Percentiles rank a stretch among this genome's conserved stretches.
Conservation (phyloP, 768 basidiomycete species). For the Tulasnella sp. region DNA sequence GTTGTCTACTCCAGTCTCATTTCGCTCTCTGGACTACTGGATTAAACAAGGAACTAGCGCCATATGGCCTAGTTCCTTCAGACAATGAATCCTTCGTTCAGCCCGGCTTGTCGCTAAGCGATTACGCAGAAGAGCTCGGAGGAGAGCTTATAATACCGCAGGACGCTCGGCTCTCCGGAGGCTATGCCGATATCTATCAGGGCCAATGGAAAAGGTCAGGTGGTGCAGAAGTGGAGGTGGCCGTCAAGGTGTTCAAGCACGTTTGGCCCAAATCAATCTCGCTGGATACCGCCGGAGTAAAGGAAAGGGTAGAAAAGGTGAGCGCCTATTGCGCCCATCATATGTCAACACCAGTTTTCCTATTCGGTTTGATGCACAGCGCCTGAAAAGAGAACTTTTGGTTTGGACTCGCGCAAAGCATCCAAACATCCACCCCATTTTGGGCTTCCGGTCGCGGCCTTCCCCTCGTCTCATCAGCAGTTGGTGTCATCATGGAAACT, state of each 20-base stretch:
- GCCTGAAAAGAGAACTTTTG: not conserved
- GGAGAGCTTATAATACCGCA: not conserved
- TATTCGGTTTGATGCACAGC: not conserved
- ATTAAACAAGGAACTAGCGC: too few species aligned
- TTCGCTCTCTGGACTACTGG: too few species aligned
- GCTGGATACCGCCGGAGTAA: not conserved
- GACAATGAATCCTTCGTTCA: not conserved
- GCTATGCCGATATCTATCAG: not conserved
- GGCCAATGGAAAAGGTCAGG: not conserved
- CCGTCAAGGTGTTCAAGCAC: conserved; percentile 86
- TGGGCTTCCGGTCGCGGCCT: not conserved
- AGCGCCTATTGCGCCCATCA: too few species aligned
- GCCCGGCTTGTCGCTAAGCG: not conserved
- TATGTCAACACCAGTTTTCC: too few species aligned
- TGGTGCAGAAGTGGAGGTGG: conserved; percentile 91
- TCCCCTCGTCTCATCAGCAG: not conserved
- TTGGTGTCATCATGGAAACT: not conserved
- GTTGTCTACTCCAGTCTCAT: too few species aligned
- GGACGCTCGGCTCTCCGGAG: not conserved
- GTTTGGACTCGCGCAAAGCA: not conserved
- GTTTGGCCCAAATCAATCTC: conserved; percentile 68
- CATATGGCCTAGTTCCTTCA: too few species aligned
- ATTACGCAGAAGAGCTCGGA: not conserved
- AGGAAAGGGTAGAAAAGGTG: not conserved
- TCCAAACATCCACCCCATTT: not conserved